phyloP scores from a whole-genome alignment of 495 filamentous ascomycete genomes.

The Daldinia bambusicola region DNA sequence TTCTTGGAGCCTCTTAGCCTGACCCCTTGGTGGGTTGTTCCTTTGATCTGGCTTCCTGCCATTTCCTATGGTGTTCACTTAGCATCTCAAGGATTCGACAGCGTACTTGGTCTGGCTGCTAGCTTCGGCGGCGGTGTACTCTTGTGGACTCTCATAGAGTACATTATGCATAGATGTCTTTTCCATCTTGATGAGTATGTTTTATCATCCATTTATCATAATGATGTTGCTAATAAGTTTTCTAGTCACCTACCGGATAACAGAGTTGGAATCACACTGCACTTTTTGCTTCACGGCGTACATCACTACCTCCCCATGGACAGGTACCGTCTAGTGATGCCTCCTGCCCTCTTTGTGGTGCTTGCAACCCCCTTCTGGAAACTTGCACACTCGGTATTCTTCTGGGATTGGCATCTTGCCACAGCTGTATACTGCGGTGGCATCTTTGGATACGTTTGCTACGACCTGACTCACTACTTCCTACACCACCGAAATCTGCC shows the following conservation, averaged over 20 bases:
- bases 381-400: conserved; percentile 85
- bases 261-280: conserved; percentile 82
- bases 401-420: conserved; percentile 84
- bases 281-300: conserved; percentile 96
- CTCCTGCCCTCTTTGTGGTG: conserved; percentile 84
- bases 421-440: conserved; percentile 85
- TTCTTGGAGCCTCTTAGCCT: conserved; percentile 94
- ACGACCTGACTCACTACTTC: conserved; percentile 99
- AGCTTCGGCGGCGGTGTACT: conserved; percentile 74
- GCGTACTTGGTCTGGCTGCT: conserved; percentile 52
- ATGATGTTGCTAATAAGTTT: conserved; percentile 29
- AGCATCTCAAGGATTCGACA: conserved; percentile 66
- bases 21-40: conserved; percentile 93
- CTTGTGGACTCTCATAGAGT: conserved; percentile 93
- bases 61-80: conserved; percentile 79
- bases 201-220: neutral
- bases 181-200: conserved; percentile 93
- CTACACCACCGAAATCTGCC: conserved; percentile 97
- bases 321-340: conserved; percentile 96
- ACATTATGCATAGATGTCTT: conserved; percentile 86
- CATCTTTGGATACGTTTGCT: conserved; percentile 94
- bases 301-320: conserved; percentile 99
- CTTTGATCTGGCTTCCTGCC: conserved; percentile 84
- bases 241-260: conserved; percentile 89
- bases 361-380: conserved; percentile 94